phyloP scores from a whole-genome alignment of 2,329 filamentous ascomycete species.

The Pseudocercospora crystallina region DNA sequence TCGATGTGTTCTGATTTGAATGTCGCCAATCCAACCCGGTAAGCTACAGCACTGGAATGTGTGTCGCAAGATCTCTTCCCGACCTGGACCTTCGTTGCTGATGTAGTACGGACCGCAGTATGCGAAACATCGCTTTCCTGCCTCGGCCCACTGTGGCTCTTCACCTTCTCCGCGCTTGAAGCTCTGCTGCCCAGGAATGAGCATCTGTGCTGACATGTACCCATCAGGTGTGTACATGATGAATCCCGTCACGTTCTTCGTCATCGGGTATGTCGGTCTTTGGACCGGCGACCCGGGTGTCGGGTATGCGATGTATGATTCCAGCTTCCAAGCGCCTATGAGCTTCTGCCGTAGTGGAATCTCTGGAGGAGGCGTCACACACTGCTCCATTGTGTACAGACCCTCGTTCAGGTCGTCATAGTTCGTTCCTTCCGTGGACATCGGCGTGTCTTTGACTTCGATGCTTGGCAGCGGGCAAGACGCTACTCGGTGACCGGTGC shows the following conservation, averaged over 20 bases:
- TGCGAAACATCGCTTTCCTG: slow-evolving; percentile 38
- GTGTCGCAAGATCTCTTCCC: slow-evolving; percentile 37
- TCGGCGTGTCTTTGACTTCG: slow-evolving; percentile 15
- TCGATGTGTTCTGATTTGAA: slow-evolving; percentile 38
- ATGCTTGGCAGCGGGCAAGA: slow-evolving; percentile 13
- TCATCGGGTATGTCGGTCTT: slow-evolving; percentile 38
- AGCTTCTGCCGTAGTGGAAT: slow-evolving; percentile 34
- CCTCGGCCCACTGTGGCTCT: slow-evolving; percentile 41
- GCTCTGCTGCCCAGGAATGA: slow-evolving; percentile 38
- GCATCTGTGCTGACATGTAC: slow-evolving; percentile 41
- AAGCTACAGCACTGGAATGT: slow-evolving; percentile 40
- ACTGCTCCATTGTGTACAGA: slow-evolving; percentile 33
- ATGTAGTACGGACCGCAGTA: slow-evolving; percentile 42
- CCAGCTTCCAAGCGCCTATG: slow-evolving; percentile 39
- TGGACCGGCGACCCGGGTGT: slow-evolving; percentile 36
- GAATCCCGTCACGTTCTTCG: slow-evolving; percentile 38
- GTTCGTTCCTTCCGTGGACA: slow-evolving; percentile 26
- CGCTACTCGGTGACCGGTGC: slow-evolving; percentile 4
- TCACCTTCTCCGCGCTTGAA: slow-evolving; percentile 40
- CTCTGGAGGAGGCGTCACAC: slow-evolving; percentile 30
- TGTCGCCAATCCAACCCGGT: slow-evolving; percentile 40
- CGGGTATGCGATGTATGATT: slow-evolving; percentile 41
- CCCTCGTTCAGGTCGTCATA: slow-evolving; percentile 37
- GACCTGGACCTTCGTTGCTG: slow-evolving; percentile 34
- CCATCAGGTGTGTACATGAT: slow-evolving; percentile 42